Evolutionary conservation across 2,329 filamentous ascomycete genomes (phyloP).

Genomic region (Pseudogymnoascus sp.): DNA sequence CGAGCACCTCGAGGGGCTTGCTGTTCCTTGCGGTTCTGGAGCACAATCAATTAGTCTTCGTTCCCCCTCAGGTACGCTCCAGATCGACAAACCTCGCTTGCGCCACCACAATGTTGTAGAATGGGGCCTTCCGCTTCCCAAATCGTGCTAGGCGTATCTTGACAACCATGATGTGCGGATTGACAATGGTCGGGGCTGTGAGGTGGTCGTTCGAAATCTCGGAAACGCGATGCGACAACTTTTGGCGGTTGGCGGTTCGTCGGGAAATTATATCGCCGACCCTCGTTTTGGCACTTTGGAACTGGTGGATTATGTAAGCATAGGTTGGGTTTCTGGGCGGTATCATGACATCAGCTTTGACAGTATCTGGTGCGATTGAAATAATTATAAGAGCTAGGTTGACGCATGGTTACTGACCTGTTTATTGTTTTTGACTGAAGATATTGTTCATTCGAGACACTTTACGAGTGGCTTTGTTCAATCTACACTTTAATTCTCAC

Average conservation of each 20-base stretch:
- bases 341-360: background rate
- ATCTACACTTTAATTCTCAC: background rate
- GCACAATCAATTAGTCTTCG: background rate
- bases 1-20: conserved; percentile 88
- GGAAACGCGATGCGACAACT: conserved; percentile 9
- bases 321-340: background rate
- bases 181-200: conserved; percentile 12
- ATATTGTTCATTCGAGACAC: background rate
- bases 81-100: conserved; percentile 66
- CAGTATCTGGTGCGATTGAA: background rate
- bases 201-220: conserved; percentile 11
- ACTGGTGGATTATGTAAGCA: background rate
- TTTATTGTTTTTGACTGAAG: background rate
- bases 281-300: background rate
- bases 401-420: background rate
- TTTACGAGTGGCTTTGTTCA: background rate
- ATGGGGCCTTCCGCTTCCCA: conserved; percentile 76
- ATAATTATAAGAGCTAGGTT: background rate
- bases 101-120: conserved; percentile 96
- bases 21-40: conserved; percentile 75
- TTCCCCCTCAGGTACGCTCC: background rate
- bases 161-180: conserved; percentile 65
- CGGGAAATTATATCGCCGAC: conserved; percentile 3
- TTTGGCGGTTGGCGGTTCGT: background rate
- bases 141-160: conserved; percentile 92